Evolutionary conservation across 352 stramenopile genomes (phyloP), one percentile per base, ranked within the genome.

Genomic region (Plasmopara viticola): DNA sequence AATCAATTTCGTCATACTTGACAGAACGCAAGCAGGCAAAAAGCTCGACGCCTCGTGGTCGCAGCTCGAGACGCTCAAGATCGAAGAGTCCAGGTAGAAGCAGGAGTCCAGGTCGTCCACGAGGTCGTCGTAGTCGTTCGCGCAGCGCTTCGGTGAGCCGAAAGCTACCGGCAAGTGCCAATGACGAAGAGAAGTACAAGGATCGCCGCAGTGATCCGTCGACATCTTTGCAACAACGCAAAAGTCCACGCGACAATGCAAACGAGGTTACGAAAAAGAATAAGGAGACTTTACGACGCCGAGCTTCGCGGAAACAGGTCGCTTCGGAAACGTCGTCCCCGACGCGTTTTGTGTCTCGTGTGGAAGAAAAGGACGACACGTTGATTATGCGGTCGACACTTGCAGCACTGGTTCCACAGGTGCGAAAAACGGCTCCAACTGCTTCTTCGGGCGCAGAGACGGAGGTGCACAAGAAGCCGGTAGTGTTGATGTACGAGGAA

Each of bases 401-500:
- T 18, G 60, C 57, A 20, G 59, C 71, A 51, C 60, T 89, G 48
- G 4, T 53, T 30, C 50, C 74, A 18, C 54, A 60, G 15, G 59
- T 70, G 48, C 59, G 50, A 17, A 48, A 72, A 51, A 64, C 62
- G 51, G 38, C 60, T 2, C 30, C 46, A 10, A 38, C 56, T 37
- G 18, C 51, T 5, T 25, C 52, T 1, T 46, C 47, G 42, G 20
- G 1, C 20, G 38, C 45, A 4, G 55, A 68, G 46, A 56, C 41
- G 9, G 29, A 56, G 13, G 50, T 56, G 44, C 52, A 60, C 25
- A 62, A 70, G 25, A 72, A 78, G 53, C 54, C 61, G 14, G 40
- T 87, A 44, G 47, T 65, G 48, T 49, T 89, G 17, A 66, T 66
- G 37, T 87, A 89, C 48, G 76, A 89, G 46, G 69, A 74, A 17